Conservation (phyloP, 2,329 filamentous ascomycete species). For the Coleophoma crateriformis region DNA sequence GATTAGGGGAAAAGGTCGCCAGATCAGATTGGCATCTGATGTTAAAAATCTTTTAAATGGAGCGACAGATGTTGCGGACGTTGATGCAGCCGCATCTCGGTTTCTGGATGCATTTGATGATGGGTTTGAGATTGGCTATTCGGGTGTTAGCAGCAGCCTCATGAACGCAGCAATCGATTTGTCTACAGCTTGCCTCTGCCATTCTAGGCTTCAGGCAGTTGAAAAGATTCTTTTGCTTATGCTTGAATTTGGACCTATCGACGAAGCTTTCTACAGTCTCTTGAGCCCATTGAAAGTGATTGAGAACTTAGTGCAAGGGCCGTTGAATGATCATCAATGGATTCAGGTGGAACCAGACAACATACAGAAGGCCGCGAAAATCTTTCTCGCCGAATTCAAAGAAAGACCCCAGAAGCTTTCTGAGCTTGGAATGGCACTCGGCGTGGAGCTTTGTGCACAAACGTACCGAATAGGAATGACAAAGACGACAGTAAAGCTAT, state of each 20-base stretch:
- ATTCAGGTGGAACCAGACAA: conserved; percentile 1
- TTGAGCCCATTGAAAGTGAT: conserved; percentile 16
- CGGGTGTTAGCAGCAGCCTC: conserved; percentile 2
- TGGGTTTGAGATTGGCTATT: conserved; percentile 6
- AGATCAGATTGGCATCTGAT: conserved; percentile 15
- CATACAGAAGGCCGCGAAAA: conserved; percentile 13
- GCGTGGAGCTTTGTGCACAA: conserved; percentile 14
- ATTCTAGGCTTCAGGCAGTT: conserved; percentile 11
- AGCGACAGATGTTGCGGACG: conserved; percentile 3
- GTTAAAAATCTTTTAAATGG: conserved; percentile 11
- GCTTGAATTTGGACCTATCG: conserved; percentile 9
- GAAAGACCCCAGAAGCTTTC: conserved; percentile 9
- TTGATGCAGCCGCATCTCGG: conserved; percentile 12
- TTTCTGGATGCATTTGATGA: conserved; percentile 20
- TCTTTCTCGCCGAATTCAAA: conserved; percentile 20
- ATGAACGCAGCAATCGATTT: background rate
- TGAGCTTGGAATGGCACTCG: conserved; percentile 9
- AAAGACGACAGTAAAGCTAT: conserved; percentile 15
- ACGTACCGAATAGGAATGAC: conserved; percentile 13
- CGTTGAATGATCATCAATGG: background rate
- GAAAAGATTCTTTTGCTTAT: conserved; percentile 16
- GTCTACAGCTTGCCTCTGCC: conserved; percentile 10
- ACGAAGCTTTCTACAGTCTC: conserved; percentile 11
- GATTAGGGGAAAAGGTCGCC: conserved; percentile 4
- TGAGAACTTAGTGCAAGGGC: conserved; percentile 5